Evolutionary conservation across 2,329 filamentous ascomycete species (phyloP), one percentile per base, ranked within the genome.

Genomic region (Acarospora socialis): DNA sequence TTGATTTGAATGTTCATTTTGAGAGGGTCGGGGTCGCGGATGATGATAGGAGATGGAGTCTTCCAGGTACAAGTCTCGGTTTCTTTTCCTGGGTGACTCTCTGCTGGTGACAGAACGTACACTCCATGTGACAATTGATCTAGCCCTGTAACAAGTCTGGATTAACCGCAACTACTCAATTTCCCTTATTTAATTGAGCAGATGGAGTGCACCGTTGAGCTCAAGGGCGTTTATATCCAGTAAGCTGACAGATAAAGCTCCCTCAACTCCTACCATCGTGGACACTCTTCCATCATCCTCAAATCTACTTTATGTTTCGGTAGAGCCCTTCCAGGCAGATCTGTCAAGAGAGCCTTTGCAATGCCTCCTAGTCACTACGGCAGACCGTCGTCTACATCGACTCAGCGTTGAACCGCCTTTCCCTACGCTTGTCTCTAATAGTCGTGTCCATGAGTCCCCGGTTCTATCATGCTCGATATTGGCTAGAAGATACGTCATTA

Each of bases 1-100:
- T 68, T 41, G 71, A 76, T 43, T 47, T 68, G 8, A 68, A 56
- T 34, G 47, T 65, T 16, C 57, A 54, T 3, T 73, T 72, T 38
- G 70, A 75, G 45, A 70, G 67, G 44, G 48, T 67, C 28, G 64
- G 60, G 4, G 38, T 60, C 1, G 51, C 60, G n/a, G 56, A 62
- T 34, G 52, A 39, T 8, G 49, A 56, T 12, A 49, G 46, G 9
- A 44, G 47, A 23, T 73, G 70, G 69, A 55, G 37, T 10, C 34
- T 46, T 14, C 61, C 63, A 39, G 59, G 65, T 67, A 31, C 7
- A 19, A 10, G n/a, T 30, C 20, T 14, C 13, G 10, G n/a, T 17
- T 22, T 3, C 10, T 16, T 22, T 33, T 24, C 26, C 23, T 10
- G 4, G 25, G 13, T 20, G 16, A 13, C 13, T 22, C 17, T 34